Base-by-base conservation (phyloP, 2,329 filamentous ascomycete species). In the Colletotrichum liriopes region DNA sequence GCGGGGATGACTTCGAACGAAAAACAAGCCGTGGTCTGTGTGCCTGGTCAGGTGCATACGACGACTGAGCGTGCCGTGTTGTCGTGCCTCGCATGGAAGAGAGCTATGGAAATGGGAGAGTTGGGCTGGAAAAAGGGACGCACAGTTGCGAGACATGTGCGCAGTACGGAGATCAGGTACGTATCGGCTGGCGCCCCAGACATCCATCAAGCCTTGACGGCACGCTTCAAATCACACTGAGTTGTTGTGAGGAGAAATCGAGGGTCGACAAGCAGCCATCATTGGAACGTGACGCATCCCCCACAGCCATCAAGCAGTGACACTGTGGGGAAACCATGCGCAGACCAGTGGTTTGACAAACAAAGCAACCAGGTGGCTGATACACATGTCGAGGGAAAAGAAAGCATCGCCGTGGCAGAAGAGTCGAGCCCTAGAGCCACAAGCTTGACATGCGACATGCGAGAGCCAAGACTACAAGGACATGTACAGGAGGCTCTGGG, bases 141-240 rank as follows among this genome's bases (percentile, higher is more conserved):
- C 49, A 18, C 49, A 26, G 49, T 8, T 52, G 26, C 29, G 32
- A 26, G 49, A 16, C 49, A 18, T 52, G 6, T 18, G 49, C 26
- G n/a, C 9, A 6, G n/a, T 49, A 20, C 20, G 12, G 9, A 12
- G 9, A 4, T 3, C n/a, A 5, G 29, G 29, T 41, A n/a, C 63
- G n/a, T 45, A 32, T 37, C 35, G 3, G 35, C 52, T 37, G 52
- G 41, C 55, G 55, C 45, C 64, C 35, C 54, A 51, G 20, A 56
- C 32, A 64, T 32, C 29, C 67, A 39, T 67, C 49, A 67, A 69
- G 67, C 60, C 60, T 54, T 60, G 45, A 45, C 52, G 52, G 39
- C 45, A 66, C n/a, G 37, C 14, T 29, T 32, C 29, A 39, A n/a
- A 37, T 23, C 45, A 18, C 26, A 16, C 14, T 51, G 35, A 43